phyloP scores from a whole-genome alignment of 106 monocot species.

The Phalaenopsis aphrodite region DNA sequence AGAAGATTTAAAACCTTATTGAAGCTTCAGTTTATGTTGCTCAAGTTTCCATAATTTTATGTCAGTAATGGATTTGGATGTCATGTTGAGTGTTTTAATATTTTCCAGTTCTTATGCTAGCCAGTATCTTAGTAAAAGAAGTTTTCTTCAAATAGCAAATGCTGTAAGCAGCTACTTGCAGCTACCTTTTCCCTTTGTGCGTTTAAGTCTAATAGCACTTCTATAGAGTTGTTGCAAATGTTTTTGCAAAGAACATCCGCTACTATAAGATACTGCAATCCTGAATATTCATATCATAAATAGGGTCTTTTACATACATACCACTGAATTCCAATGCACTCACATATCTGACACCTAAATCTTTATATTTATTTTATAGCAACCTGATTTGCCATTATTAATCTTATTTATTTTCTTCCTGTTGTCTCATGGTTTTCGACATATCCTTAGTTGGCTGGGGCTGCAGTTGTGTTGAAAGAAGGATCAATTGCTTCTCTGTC shows the following conservation, averaged over 20 bases:
- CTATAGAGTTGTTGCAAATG: background rate
- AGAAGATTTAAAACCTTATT: background rate
- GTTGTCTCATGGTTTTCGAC: slow-evolving; percentile 2
- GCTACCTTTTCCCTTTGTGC: background rate
- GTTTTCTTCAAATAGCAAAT: background rate
- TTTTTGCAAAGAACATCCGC: background rate
- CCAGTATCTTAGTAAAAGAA: background rate
- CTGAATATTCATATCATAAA: background rate
- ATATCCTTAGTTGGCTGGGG: slow-evolving; percentile 52
- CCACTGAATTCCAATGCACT: no score
- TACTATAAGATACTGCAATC: background rate
- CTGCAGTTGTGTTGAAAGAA: slow-evolving; percentile 69
- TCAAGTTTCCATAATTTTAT: background rate
- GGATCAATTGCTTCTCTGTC: slow-evolving; percentile 83
- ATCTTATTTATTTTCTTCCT: background rate
- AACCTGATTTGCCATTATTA: background rate
- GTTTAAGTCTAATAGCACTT: background rate
- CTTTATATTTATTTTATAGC: no score
- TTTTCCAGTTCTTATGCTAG: background rate
- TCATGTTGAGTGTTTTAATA: slow-evolving; percentile 1
- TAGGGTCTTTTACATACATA: no score
- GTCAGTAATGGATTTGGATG: background rate
- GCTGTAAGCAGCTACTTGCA: background rate
- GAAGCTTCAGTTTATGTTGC: background rate
- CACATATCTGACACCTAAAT: no score